These are phyloP conservation scores for Tinospora cordifolia DNA, from an alignment of 164 flowering plant species.

Conservation along the genomic window DNA sequence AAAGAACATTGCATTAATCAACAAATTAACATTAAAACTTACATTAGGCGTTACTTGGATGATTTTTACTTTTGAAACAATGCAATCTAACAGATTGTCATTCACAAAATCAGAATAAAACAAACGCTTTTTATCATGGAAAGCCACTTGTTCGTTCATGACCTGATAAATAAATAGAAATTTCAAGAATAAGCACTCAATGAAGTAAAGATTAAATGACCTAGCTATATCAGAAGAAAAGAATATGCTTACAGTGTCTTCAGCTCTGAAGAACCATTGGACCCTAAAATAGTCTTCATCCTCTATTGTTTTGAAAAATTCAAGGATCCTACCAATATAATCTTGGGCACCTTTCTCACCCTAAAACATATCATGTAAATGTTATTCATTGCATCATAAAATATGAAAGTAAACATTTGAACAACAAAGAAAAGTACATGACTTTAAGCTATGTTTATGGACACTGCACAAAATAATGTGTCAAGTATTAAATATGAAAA, in stretches of 20 bases:
- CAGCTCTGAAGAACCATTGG: conserved; percentile 87
- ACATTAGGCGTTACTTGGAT: conserved; percentile 44
- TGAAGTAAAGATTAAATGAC: conserved; percentile 7
- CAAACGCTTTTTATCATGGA: conserved; percentile 75
- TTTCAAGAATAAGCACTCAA: conserved; percentile 9
- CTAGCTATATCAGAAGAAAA: conserved; percentile 1
- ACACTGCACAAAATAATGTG: background rate
- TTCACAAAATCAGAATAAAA: conserved; percentile 75
- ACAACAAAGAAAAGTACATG: background rate
- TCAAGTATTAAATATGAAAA: background rate
- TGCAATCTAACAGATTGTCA: conserved; percentile 79
- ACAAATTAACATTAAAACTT: conserved; percentile 22
- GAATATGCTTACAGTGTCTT: conserved; percentile 62
- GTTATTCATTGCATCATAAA: background rate
- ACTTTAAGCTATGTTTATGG: background rate
- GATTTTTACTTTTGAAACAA: conserved; percentile 64
- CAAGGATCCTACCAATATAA: conserved; percentile 68
- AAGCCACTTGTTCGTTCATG: conserved; percentile 47
- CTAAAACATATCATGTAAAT: conserved; percentile 30
- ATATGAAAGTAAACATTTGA: background rate
- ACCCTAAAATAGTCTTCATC: conserved; percentile 65
- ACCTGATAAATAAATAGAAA: conserved; percentile 39
- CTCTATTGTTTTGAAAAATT: conserved; percentile 67
- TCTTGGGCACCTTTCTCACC: conserved; percentile 49
- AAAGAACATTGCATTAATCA: background rate